Base-by-base conservation (phyloP, 805 yeast species). In the Nakazawaea ernobii region DNA sequence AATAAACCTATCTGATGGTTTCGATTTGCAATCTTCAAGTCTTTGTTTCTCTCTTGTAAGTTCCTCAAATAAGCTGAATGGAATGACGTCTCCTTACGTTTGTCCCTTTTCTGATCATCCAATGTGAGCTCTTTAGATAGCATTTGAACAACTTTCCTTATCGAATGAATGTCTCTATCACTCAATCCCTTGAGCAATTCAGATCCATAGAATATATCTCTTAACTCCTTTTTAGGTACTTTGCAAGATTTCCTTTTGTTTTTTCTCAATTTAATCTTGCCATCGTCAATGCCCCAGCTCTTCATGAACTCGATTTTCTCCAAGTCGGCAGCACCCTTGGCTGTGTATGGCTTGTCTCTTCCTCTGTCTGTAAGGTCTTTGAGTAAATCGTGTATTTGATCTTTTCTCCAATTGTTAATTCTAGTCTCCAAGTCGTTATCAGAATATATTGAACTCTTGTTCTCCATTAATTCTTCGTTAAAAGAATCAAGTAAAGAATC, bases 201-300 rank as follows among this genome's bases (percentile, higher is more conserved):
- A 37, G 55, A 54, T 9, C 62, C 63, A 46, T 59, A 61, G 32
- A 32, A 46, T 9, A 17, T 8, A 10, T 42, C 28, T 32, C 42
- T 48, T 29, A 35, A 33, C n/a, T 26, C 27, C 26, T 28, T 33
- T 20, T 13, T 14, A 15, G 41, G 29, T 49, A 49, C 35, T 43
- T 49, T 33, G 4, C 28, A 20, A 20, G 24, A 39, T 33, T 46
- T 42, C 20, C 32, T 35, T 37, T 35, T 32, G 4, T 39, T 20
- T 24, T 39, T 39, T 14, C n/a, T 47, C 39, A 39, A 17, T 14
- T 14, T 35, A 14, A 41, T 37, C 35, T 28, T 32, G 13, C 43
- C 41, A 46, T 60, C 59, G 20, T 61, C 67, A 17, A 62, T 59
- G 1, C 65, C 67, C 67, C 67, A 62, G 8, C 63, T 54, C 45